Evolutionary conservation across 2,329 filamentous ascomycete genomes (phyloP).

Genomic region (Daldinia sp.): DNA sequence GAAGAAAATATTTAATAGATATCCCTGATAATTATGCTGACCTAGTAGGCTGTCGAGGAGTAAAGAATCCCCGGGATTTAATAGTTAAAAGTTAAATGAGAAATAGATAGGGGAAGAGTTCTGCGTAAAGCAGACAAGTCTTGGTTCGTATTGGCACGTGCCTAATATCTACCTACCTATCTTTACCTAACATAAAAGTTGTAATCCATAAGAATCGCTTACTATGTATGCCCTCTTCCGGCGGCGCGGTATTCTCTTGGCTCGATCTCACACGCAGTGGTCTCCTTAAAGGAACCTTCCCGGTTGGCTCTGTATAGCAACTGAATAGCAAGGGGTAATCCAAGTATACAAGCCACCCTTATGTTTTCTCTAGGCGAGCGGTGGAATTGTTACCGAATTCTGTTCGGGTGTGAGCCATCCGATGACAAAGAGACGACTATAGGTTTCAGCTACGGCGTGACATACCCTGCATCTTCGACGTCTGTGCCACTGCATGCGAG

Average conservation of each 20-base stretch:
- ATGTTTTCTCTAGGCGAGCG: conserved; percentile 26
- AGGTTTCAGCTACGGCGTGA: conserved; percentile 36
- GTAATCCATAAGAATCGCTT: background rate
- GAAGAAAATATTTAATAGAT: conserved; percentile 13
- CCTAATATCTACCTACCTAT: background rate
- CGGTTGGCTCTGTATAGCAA: conserved; percentile 28
- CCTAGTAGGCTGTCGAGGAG: background rate
- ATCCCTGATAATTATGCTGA: background rate
- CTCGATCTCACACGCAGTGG: conserved; percentile 11
- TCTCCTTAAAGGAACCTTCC: conserved; percentile 20
- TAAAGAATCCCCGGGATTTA: too few species aligned
- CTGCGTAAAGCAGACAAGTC: background rate
- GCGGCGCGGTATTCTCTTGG: conserved; percentile 18
- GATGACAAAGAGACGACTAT: conserved; percentile 31
- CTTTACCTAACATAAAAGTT: conserved; percentile 1
- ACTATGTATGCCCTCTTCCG: background rate
- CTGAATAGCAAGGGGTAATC: conserved; percentile 1
- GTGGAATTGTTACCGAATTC: conserved; percentile 11
- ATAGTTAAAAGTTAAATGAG: background rate
- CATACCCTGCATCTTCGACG: conserved; percentile 24
- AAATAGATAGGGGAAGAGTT: background rate
- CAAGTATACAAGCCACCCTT: background rate
- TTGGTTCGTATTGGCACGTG: conserved; percentile 10
- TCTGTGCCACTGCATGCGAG: conserved; percentile 9
- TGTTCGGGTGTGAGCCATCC: conserved; percentile 33